Conservation (phyloP, 345 rosid genomes). For the Melaleuca alternifolia region DNA sequence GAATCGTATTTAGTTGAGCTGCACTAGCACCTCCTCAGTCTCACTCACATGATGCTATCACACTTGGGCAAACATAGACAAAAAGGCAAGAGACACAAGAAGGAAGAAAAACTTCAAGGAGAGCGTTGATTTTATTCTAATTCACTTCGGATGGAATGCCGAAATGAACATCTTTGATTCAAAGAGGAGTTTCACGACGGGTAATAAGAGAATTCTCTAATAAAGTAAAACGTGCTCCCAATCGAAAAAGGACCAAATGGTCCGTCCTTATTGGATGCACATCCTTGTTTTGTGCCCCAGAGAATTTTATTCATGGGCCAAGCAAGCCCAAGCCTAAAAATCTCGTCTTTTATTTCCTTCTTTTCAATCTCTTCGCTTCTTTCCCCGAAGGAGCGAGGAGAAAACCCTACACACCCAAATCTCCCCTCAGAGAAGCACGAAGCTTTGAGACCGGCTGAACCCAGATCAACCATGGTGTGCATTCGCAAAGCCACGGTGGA, state of each 20-base stretch:
- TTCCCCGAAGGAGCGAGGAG: not conserved
- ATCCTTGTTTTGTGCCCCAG: too few species aligned
- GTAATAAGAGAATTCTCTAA: not conserved
- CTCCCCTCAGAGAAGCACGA: not conserved
- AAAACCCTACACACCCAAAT: not conserved
- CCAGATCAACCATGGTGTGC: conserved; percentile 53
- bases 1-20: not conserved
- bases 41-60: not conserved
- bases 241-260: too few species aligned
- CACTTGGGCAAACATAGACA: not conserved
- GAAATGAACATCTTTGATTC: not conserved
- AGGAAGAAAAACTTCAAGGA: not conserved
- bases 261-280: too few species aligned
- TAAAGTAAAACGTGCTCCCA: not conserved
- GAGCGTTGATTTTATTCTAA: not conserved
- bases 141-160: not conserved
- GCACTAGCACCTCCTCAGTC: not conserved
- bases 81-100: not conserved
- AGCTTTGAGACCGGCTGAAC: not conserved
- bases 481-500: conserved; percentile 93
- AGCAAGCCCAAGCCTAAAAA: not conserved
- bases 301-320: not conserved
- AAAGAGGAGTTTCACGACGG: not conserved
- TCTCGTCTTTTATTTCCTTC: not conserved
- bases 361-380: not conserved